These are phyloP conservation scores for Candida sithepensis DNA, from an alignment of 805 yeast genomes.

Conservation along the genomic window DNA sequence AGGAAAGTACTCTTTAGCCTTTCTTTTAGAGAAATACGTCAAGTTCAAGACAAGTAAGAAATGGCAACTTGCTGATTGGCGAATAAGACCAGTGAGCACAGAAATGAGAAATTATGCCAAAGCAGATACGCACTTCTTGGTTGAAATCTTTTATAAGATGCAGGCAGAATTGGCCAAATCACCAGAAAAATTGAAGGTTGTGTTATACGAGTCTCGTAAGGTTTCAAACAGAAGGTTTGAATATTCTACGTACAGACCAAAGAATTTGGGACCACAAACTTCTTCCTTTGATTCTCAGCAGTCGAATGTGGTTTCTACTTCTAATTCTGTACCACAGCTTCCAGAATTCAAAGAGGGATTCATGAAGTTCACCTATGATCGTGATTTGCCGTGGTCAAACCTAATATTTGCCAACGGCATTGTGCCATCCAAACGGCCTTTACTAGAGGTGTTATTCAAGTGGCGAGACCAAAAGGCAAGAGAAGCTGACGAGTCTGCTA, in stretches of 20 bases:
- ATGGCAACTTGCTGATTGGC: constrained; percentile 97
- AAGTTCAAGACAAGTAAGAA: constrained; percentile 86
- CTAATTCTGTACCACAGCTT: constrained; percentile 27
- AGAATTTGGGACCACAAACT: constrained; percentile 5
- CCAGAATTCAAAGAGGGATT: constrained; percentile 24
- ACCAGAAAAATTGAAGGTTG: constrained; percentile 47
- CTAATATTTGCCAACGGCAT: constrained; percentile 65
- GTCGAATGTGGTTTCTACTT: constrained; percentile 27
- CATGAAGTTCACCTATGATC: constrained; percentile 46
- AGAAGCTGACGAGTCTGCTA: constrained; percentile 73
- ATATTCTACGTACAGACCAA: constrained; percentile 62
- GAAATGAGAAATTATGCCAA: constrained; percentile 85
- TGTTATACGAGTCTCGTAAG: constrained; percentile 67
- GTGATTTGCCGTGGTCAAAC: constrained; percentile 62
- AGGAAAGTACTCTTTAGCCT: constrained; percentile 81
- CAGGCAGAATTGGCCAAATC: constrained; percentile 55
- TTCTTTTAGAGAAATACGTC: constrained; percentile 74
- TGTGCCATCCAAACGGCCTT: constrained; percentile 45
- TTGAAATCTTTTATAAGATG: constrained; percentile 74
- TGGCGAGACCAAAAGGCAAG: constrained; percentile 88
- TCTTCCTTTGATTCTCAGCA: constrained; percentile 13
- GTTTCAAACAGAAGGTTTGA: constrained; percentile 84
- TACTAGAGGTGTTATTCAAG: constrained; percentile 58
- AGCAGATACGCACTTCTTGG: constrained; percentile 89
- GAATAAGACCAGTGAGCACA: constrained; percentile 75